Percentiles rank a stretch among this genome's conserved stretches.
Evolutionary conservation across 176 grass and related monocot genomes (phyloP).

Genomic region (Puya raimondii): DNA sequence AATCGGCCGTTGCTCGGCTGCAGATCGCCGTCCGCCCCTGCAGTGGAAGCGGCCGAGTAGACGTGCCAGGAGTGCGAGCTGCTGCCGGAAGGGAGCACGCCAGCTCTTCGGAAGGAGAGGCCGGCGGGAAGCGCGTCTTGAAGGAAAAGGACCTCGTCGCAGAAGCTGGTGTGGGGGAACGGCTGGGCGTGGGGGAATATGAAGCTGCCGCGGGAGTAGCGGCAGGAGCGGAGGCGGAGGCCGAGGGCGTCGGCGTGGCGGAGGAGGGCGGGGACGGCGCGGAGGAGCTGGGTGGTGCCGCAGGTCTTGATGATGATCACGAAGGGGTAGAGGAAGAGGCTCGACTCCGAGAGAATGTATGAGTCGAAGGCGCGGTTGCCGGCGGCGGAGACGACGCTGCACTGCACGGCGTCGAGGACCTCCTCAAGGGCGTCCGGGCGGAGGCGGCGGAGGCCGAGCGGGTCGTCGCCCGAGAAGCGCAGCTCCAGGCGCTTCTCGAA

Average conservation of each 20-base stretch:
- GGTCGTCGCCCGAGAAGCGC: conserved; percentile 9
- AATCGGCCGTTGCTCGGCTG: not conserved
- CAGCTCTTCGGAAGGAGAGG: conserved; percentile 9
- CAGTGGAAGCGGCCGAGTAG: conserved; percentile 11
- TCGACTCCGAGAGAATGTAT: conserved; percentile 41
- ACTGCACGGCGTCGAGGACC: conserved; percentile 31
- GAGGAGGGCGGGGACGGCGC: conserved; percentile 21
- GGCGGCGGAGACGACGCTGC: conserved; percentile 31
- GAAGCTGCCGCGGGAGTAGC: conserved; percentile 31
- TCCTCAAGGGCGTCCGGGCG: conserved; percentile 5
- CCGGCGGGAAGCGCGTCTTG: conserved; percentile 10
- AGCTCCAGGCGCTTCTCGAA: conserved; percentile 48
- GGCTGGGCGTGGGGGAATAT: conserved; percentile 36
- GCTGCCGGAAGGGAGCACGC: not conserved
- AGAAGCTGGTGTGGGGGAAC: conserved; percentile 31
- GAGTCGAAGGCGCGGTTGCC: conserved; percentile 25
- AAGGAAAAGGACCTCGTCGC: conserved; percentile 30
- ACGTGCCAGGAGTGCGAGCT: conserved; percentile 22
- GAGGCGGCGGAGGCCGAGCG: conserved; percentile 24
- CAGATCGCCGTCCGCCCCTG: not conserved
- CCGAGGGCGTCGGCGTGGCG: conserved; percentile 13
- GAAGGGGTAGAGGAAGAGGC: conserved; percentile 37
- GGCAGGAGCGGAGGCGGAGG: conserved; percentile 20
- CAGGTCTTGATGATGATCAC: conserved; percentile 36
- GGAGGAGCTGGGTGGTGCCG: conserved; percentile 30